Percentiles rank a stretch among this genome's conserved stretches.
Conservation (phyloP, 805 yeast species). For the Wickerhamiella galacta region DNA sequence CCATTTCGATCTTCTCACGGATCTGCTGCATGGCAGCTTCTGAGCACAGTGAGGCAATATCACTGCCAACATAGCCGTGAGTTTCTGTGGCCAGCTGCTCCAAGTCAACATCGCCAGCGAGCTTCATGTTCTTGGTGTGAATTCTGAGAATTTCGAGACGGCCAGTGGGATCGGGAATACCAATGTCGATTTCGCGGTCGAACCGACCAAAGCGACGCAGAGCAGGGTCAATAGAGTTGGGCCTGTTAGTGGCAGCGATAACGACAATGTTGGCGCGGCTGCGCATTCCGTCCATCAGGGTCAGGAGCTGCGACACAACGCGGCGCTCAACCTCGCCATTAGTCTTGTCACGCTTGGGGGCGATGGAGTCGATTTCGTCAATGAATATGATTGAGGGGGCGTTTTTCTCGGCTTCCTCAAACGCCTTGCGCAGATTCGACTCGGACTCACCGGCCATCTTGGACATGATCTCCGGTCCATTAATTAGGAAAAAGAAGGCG, state of each 20-base stretch:
- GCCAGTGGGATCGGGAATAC: slow-evolving; percentile 96
- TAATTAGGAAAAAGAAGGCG: slow-evolving; percentile 92
- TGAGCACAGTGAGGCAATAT: slow-evolving; percentile 95
- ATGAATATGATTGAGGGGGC: slow-evolving; percentile 96
- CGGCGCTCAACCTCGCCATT: slow-evolving; percentile 99
- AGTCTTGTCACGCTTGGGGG: slow-evolving; percentile 99
- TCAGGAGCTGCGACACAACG: slow-evolving; percentile 92
- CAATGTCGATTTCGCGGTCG: slow-evolving; percentile 75
- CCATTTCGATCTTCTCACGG: slow-evolving; percentile 97
- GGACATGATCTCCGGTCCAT: slow-evolving; percentile 99
- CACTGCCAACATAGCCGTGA: slow-evolving; percentile 99
- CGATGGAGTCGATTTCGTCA: slow-evolving; percentile 97
- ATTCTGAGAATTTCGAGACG: slow-evolving; percentile 92
- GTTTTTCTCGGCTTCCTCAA: slow-evolving; percentile 97
- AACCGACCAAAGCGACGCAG: slow-evolving; percentile 73
- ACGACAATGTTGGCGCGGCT: slow-evolving; percentile 97
- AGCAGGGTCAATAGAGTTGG: slow-evolving; percentile 75
- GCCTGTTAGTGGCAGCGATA: slow-evolving; percentile 91
- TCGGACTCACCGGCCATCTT: slow-evolving; percentile 99
- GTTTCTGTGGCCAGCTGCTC: slow-evolving; percentile 95
- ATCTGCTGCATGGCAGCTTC: slow-evolving; percentile 99
- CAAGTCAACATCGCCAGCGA: slow-evolving; percentile 85
- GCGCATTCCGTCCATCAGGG: slow-evolving; percentile 99
- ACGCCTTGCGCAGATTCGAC: slow-evolving; percentile 90
- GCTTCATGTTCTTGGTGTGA: slow-evolving; percentile 97